phyloP scores from a whole-genome alignment of 176 grass and related monocot genomes.

The Oryza punctata region DNA sequence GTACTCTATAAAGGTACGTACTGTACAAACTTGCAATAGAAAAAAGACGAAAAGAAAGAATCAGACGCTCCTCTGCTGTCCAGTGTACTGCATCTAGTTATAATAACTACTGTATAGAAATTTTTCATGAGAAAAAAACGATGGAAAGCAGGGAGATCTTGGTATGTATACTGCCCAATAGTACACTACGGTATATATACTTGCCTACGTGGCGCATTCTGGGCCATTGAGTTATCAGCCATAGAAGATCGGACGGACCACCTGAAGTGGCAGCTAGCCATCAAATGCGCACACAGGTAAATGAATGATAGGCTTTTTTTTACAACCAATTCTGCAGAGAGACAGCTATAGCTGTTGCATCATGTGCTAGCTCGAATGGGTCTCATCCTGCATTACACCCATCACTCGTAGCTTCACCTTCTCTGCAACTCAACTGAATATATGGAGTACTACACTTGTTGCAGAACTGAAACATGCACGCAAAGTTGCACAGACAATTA shows the following conservation, averaged over 20 bases:
- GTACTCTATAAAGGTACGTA: background rate
- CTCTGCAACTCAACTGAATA: background rate
- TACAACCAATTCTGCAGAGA: too few relatives aligned
- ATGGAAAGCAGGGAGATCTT: background rate
- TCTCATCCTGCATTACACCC: background rate
- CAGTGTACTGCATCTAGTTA: background rate
- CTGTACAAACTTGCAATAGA: background rate
- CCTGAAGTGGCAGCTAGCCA: background rate
- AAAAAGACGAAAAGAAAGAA: background rate
- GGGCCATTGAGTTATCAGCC: background rate
- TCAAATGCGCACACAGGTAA: background rate
- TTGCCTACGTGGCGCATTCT: background rate
- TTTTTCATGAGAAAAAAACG: background rate
- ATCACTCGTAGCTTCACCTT: background rate
- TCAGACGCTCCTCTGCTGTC: background rate
- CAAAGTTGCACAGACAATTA: background rate
- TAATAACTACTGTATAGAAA: background rate
- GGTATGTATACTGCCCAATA: background rate
- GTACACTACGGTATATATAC: background rate
- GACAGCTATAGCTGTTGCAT: too few relatives aligned
- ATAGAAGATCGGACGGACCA: constrained; percentile 22
- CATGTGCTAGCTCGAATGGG: background rate
- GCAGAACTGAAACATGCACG: background rate
- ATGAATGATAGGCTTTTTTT: background rate
- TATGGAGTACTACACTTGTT: background rate